A percentile compares a stretch with the other conserved stretches of the same genome.
Evolutionary conservation across 805 yeast species (phyloP).

Genomic region (Wickerhamiella sorbophila): DNA sequence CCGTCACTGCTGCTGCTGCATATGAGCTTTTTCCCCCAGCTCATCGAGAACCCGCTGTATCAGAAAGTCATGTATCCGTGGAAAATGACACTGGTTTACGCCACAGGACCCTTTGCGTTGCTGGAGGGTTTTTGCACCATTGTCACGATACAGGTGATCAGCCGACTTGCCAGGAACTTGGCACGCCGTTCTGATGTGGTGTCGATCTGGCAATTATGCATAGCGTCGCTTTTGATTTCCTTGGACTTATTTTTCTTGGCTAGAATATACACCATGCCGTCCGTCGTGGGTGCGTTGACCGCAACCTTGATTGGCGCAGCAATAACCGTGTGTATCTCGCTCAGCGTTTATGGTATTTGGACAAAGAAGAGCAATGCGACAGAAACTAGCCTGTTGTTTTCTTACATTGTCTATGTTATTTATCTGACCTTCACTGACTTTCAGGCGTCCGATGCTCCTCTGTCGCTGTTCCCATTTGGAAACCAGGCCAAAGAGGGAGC

Average conservation of each 20-base stretch:
- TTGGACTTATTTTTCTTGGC: conserved; percentile 65
- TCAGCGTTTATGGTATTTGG: conserved; percentile 73
- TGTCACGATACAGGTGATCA: conserved; percentile 81
- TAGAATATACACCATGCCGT: conserved; percentile 65
- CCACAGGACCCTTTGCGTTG: conserved; percentile 80
- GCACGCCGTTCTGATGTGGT: conserved; percentile 53
- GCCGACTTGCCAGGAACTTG: conserved; percentile 66
- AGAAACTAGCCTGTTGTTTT: conserved; percentile 73
- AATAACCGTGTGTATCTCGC: conserved; percentile 54
- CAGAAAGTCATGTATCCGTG: conserved; percentile 42
- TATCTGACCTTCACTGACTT: conserved; percentile 87
- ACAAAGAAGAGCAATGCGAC: conserved; percentile 79
- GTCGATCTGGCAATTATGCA: conserved; percentile 58
- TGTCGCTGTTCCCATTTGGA: conserved; percentile 9
- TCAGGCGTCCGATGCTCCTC: conserved; percentile 25
- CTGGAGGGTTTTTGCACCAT: conserved; percentile 89
- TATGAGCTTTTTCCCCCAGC: conserved; percentile 22
- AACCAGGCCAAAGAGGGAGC: neutral
- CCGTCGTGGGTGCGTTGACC: conserved; percentile 48
- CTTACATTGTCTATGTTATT: conserved; percentile 83
- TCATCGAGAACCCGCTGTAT: conserved; percentile 20
- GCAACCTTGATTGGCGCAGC: conserved; percentile 82
- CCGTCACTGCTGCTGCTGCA: conserved; percentile 64
- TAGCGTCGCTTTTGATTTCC: conserved; percentile 63
- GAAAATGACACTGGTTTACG: conserved; percentile 55